Base-by-base conservation (phyloP, 1,139 yeast species). In the Sugiyamaella xylanicola region DNA sequence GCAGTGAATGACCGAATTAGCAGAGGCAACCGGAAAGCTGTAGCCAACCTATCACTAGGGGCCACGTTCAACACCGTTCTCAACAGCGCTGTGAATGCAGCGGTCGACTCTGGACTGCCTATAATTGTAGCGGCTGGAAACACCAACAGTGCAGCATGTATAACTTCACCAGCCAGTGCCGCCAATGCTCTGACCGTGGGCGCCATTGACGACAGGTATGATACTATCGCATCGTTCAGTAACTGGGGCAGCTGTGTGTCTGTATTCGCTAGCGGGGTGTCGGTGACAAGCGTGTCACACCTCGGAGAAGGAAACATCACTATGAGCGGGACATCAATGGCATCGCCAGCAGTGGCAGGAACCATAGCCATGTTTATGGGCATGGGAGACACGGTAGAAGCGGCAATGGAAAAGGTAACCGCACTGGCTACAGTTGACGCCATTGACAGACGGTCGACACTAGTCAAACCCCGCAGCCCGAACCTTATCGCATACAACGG, bases 181-280 rank as follows among this genome's bases (percentile, higher is more conserved):
- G 70, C 74, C 1, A 73, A 74, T 47, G 95, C 93, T 0, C 81
- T 90, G 1, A 86, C 96, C 0, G 97, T 91, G 1, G 97, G 97
- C 0, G 96, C 97, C 1, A 83, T 90, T 51, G 95, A 90, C 68
- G 96, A 87, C 65, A 69, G 78, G 37, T 77, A 77, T 21, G 96
- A 89, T 63, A 68, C 78, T 0, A 76, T 90, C 41, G 95, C 97
- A 0, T 70, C 80, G 7, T 92, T 91, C 66, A 83, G 95, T 20
- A 91, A 91, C 65, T 91, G 95, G 92, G 97, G 97, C 0, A 74
- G 79, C 22, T 91, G 97, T 69, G 96, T 92, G 7, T 90, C 89
- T 65, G 73, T 91, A 1, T 87, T 89, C 72, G 92, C 97, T 0
- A 82, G 93, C 53, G 97, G 97, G 0, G 87, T 86, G 0, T 75